These are phyloP conservation scores for Solanum chacoense DNA, from an alignment of 305 asterid genomes.

Conservation along the genomic window DNA sequence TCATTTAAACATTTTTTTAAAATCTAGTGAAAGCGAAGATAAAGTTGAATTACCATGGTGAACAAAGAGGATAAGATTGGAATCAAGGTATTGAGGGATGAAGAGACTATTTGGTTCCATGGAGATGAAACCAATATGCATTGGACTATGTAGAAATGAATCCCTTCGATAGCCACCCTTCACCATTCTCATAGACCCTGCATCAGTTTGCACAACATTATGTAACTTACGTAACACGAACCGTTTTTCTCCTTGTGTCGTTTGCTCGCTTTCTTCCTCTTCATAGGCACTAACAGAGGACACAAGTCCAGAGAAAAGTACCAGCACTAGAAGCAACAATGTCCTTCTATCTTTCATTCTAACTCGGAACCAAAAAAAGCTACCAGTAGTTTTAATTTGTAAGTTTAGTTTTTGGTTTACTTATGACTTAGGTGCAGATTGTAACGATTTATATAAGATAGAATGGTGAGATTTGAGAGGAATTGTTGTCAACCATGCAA, in stretches of 20 bases:
- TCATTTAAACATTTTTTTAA: background rate
- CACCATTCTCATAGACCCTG: constrained; percentile 33
- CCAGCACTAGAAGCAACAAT: background rate
- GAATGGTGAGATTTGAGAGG: background rate
- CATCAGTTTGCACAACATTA: background rate
- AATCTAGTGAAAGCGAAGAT: background rate
- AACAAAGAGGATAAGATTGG: constrained; percentile 57
- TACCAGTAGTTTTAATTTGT: background rate
- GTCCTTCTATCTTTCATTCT: background rate
- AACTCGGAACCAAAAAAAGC: background rate
- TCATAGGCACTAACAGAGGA: background rate
- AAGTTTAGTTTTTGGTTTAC: background rate
- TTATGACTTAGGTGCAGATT: background rate
- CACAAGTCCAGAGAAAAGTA: background rate
- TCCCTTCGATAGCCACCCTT: constrained; percentile 16
- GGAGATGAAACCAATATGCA: constrained; percentile 61
- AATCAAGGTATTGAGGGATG: constrained; percentile 85
- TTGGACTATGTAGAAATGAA: constrained; percentile 12
- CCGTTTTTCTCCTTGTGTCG: background rate
- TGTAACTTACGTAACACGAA: background rate
- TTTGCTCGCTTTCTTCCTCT: background rate
- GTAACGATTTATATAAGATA: background rate
- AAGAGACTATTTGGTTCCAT: constrained; percentile 65
- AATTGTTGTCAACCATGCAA: background rate
- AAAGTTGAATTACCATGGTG: constrained; percentile 34